These are phyloP conservation scores for Globisporangium radiosum DNA, from an alignment of 352 stramenopile species.

Conservation along the genomic window DNA sequence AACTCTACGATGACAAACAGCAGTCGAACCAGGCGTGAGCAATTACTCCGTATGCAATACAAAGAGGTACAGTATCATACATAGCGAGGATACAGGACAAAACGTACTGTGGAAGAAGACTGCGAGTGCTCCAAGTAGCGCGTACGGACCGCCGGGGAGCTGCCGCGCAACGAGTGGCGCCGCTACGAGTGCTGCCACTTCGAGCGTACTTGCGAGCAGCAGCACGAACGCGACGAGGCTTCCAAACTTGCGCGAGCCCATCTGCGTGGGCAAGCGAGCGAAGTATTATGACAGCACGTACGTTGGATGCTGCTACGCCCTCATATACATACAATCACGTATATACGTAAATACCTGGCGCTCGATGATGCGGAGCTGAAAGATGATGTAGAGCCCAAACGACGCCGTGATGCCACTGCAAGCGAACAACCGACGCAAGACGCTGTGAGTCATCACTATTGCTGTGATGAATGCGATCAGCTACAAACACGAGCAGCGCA, in stretches of 20 bases:
- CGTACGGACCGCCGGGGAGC: constrained; percentile 61
- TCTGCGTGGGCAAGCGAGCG: constrained; percentile 15
- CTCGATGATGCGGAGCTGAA: constrained; percentile 81
- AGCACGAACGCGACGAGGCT: constrained; percentile 66
- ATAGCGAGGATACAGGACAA: too few species aligned
- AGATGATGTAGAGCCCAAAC: constrained; percentile 79
- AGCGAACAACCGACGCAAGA: neutral
- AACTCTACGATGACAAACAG: constrained; percentile 30
- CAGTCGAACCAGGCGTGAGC: too few species aligned
- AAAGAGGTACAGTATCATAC: neutral
- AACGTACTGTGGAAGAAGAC: constrained; percentile 75
- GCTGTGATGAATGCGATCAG: neutral
- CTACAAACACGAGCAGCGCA: neutral
- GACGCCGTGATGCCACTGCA: constrained; percentile 65
- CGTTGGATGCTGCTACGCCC: too few species aligned
- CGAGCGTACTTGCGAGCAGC: constrained; percentile 34
- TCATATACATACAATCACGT: too few species aligned
- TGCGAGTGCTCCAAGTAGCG: constrained; percentile 58
- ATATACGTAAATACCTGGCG: constrained; percentile 27
- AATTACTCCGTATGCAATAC: neutral
- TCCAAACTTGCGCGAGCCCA: constrained; percentile 84
- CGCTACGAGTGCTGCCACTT: constrained; percentile 40
- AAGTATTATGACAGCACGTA: neutral
- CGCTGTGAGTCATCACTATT: neutral
- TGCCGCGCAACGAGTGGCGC: constrained; percentile 26